A percentile compares a stretch with the other conserved stretches of the same genome.
Evolutionary conservation across 768 basidiomycete species (phyloP).

Genomic region (Crepidotus variabilis): DNA sequence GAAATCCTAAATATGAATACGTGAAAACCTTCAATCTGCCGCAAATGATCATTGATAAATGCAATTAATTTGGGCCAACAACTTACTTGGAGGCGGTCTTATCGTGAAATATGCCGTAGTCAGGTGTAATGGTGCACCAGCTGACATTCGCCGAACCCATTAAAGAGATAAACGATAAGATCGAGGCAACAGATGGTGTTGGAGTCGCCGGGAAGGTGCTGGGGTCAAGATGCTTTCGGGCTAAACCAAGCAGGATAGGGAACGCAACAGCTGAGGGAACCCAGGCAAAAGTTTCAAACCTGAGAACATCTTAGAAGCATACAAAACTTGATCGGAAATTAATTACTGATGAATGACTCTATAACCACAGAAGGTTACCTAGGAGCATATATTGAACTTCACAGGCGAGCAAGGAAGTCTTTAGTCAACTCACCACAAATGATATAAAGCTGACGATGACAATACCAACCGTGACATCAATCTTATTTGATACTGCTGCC

Average conservation of each 20-base stretch:
- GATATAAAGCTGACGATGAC: slow-evolving; percentile 36
- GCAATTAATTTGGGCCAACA: background rate
- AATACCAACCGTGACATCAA: slow-evolving; percentile 36
- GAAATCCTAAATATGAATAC: slow-evolving; percentile 63
- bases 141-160: slow-evolving; percentile 32
- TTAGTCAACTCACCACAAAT: slow-evolving; percentile 25
- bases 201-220: slow-evolving; percentile 25
- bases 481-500: slow-evolving; percentile 44
- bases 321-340: background rate
- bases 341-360: slow-evolving; percentile 14
- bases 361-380: slow-evolving; percentile 64
- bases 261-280: slow-evolving; percentile 62
- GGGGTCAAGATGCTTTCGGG: slow-evolving; percentile 53
- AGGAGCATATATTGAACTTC: background rate
- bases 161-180: slow-evolving; percentile 34
- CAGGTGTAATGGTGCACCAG: slow-evolving; percentile 41
- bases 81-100: slow-evolving; percentile 26
- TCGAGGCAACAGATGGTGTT: slow-evolving; percentile 20
- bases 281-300: slow-evolving; percentile 62
- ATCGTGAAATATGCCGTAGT: slow-evolving; percentile 42
- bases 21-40: slow-evolving; percentile 52
- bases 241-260: slow-evolving; percentile 58
- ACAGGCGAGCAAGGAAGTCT: background rate
- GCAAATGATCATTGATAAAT: too few relatives aligned
- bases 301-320: slow-evolving; percentile 5